Conservation (phyloP, 805 yeast genomes). For the Nakazawaea ishiwadae region DNA sequence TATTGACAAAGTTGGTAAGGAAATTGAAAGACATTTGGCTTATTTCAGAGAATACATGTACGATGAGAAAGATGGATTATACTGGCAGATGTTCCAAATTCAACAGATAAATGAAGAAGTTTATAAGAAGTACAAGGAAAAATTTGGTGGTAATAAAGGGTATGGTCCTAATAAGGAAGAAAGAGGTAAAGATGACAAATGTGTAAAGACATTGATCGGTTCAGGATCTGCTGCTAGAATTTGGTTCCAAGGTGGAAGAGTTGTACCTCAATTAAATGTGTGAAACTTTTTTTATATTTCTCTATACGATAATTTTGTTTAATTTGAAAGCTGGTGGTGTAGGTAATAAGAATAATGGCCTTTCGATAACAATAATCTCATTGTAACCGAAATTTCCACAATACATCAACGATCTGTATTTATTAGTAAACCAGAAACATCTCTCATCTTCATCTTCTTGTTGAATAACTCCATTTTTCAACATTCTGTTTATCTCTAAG, state of each 20-base stretch:
- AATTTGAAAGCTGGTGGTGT: conserved; percentile 62
- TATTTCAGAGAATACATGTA: conserved; percentile 53
- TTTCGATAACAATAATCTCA: conserved; percentile 71
- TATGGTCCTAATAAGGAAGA: conserved; percentile 49
- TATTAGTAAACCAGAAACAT: conserved; percentile 71
- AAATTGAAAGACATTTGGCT: conserved; percentile 48
- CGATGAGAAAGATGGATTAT: conserved; percentile 55
- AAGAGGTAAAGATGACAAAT: conserved; percentile 36
- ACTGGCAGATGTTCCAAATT: conserved; percentile 57
- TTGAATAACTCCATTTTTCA: conserved; percentile 12
- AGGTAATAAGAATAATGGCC: conserved; percentile 58
- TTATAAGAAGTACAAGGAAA: conserved; percentile 43
- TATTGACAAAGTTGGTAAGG: conserved; percentile 28
- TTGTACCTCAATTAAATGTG: conserved; percentile 40
- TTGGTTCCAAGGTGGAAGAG: conserved; percentile 63
- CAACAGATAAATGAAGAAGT: conserved; percentile 45
- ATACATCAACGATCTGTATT: conserved; percentile 67
- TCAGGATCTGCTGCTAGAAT: conserved; percentile 65
- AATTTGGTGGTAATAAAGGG: conserved; percentile 51
- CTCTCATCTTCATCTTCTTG: conserved; percentile 24
- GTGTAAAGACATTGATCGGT: conserved; percentile 54
- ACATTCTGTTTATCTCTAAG: conserved; percentile 12
- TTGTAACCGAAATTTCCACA: conserved; percentile 49
- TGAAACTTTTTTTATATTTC: too few relatives aligned
- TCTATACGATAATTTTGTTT: conserved; percentile 46